Evolutionary conservation across 192 early-diverging fungal genomes (phyloP), one percentile per base, ranked within the genome.

Genomic region (Mortierella hygrophila): DNA sequence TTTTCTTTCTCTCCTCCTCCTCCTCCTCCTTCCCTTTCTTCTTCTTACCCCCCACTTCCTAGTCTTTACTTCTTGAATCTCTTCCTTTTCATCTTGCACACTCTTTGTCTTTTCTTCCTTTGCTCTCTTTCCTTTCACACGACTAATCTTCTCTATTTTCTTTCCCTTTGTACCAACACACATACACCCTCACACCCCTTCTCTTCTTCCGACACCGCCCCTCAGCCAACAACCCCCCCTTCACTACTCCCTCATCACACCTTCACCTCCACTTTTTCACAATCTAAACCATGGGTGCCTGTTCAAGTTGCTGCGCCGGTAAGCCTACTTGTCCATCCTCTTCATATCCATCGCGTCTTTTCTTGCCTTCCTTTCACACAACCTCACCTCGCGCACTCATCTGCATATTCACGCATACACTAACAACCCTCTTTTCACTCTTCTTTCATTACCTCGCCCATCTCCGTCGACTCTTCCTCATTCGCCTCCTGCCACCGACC

Each of bases 291-390:
- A 86, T 86, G 84, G 84, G 84, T 81, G 84, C 65, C 76, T 86
- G 84, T 68, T 81, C 84, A 74, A 86, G 84, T 81, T 86, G 84
- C 79, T 86, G 84, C 40, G 79, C 68, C 63, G 84, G 84, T 86
- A 86, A 77, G 55, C 44, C 23, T 32, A 32, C 23, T 20, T 13
- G 42, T 5, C 42, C 11, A 32, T 40, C 52, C n/a, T 26, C n/a
- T 21, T 57, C 47, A 23, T 26, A 68, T 26, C 11, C 29, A n/a
- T 40, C 26, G 54, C 63, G 26, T 38, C 41, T 41, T 75, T 37
- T 42, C 68, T 49, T 29, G 3, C 76, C 41, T 55, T 26, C 26
- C 23, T 41, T n/a, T 13, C 41, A 37, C 6, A 63, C 49, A 26
- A 54, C 47, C 4, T 20, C 35, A 20, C 57, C 21, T 44, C 29